Base-by-base conservation (phyloP, 2,329 filamentous ascomycete species). In the Xylariaceae sp. region DNA sequence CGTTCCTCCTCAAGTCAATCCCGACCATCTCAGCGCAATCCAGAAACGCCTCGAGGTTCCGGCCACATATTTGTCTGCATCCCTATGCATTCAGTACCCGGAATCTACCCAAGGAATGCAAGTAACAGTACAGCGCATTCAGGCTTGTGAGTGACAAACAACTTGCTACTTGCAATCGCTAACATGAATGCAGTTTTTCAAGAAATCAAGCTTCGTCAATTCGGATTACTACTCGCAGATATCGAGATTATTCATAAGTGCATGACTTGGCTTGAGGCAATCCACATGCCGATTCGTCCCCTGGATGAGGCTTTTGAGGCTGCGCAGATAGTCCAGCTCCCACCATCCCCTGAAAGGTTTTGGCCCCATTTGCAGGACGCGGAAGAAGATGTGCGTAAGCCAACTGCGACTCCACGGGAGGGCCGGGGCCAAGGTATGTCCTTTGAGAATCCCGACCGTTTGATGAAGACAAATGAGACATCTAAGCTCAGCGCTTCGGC, bases 1-100 rank as follows among this genome's bases (percentile, higher is more conserved):
- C n/a, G 32, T 67, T 7, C 68, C 66, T 32, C 63, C 62, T 42
- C 66, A 57, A 7, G 47, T 62, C 2, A 63, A 57, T 18, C 23
- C 7, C 2, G 60, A 63, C 44, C 20, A 44, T 7, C 46, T 52
- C 18, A 62, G 56, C 32, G 26, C 32, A 2, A 52, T 56, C 9
- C 61, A 64, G 18, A 40, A 7, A 9, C 48, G 58, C 0, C 43
- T 66, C 0, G 59, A 65, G 29, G 54, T 46, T 32, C 54, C 55
- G 2, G 53, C 52, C 3, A 49, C 26, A 12, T 69, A 68, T 20
- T n/a, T 69, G 6, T 52, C 62, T 2, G 57, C 56, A 0, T 58
- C 65, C 19, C 23, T 69, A 12, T 45, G 49, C 19, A 21, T 59
- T 29, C 53, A 55, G 1, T 50, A 52, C 26, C 40, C 48, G n/a